Percentiles rank a stretch among this genome's conserved stretches.
These are phyloP conservation scores for Escallonia rubra DNA, from an alignment of 129 eudicot species.

Conservation along the genomic window DNA sequence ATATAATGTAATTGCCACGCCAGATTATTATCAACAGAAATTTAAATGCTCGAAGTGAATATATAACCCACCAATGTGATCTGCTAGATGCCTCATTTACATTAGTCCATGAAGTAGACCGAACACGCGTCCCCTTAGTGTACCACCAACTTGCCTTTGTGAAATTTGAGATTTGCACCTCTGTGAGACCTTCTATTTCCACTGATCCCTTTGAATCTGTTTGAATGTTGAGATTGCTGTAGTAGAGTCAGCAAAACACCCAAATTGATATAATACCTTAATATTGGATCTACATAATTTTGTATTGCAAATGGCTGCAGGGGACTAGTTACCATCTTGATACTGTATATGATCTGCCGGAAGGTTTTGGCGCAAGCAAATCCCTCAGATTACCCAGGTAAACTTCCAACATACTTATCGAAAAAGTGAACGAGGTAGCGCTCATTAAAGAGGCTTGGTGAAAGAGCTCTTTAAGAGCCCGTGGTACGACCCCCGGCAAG, in stretches of 20 bases:
- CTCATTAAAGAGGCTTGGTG: constrained; percentile 40
- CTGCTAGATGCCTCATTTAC: constrained; percentile 75
- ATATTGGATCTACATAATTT: too few relatives aligned
- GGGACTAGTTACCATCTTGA: constrained; percentile 29
- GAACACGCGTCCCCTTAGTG: constrained; percentile 54
- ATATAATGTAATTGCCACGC: constrained; percentile 9
- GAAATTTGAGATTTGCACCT: constrained; percentile 54
- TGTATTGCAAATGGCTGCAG: not conserved
- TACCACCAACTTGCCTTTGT: constrained; percentile 65
- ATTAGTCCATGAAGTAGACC: constrained; percentile 76
- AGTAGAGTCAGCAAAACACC: constrained; percentile 14
- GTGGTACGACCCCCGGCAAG: constrained; percentile 64
- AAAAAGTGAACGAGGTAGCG: constrained; percentile 35
- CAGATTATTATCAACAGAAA: constrained; percentile 1
- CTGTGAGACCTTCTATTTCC: constrained; percentile 67
- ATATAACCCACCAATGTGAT: constrained; percentile 58
- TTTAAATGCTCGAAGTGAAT: not conserved
- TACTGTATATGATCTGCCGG: constrained; percentile 15
- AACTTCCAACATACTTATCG: constrained; percentile 77
- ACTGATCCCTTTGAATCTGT: constrained; percentile 57
- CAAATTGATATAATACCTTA: not conserved
- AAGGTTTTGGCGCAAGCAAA: constrained; percentile 55
- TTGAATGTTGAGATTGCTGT: constrained; percentile 70
- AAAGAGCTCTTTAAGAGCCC: constrained; percentile 50
- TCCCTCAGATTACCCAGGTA: constrained; percentile 69